Evolutionary conservation across 202 grass and related monocot genomes (phyloP).

Genomic region (Setaria viridis): DNA sequence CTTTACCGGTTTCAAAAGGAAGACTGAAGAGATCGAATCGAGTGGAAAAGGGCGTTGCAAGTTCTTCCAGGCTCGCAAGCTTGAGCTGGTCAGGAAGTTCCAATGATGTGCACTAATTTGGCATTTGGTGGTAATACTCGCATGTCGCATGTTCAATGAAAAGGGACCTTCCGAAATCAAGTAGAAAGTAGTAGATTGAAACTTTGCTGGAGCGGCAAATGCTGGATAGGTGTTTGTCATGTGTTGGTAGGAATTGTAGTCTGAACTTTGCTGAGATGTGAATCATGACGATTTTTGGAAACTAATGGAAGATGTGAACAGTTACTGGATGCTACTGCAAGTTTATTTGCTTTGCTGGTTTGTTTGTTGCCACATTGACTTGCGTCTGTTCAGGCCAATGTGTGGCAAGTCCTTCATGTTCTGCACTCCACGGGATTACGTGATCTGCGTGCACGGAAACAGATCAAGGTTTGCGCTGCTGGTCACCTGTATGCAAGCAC

Average conservation of each 20-base stretch:
- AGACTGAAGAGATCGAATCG: conserved; percentile 82
- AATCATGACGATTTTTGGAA: background rate
- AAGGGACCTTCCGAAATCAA: background rate
- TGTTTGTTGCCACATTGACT: background rate
- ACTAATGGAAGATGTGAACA: background rate
- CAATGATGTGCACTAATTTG: conserved; percentile 21
- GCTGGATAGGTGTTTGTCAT: background rate
- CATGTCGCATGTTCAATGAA: background rate
- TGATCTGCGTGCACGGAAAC: too few relatives aligned
- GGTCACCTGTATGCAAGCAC: too few relatives aligned
- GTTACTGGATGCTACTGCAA: background rate
- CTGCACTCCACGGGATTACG: background rate
- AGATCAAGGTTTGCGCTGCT: too few relatives aligned
- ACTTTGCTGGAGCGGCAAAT: background rate
- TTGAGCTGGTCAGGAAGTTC: conserved; percentile 75
- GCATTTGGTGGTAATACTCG: background rate
- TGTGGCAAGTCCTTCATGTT: background rate
- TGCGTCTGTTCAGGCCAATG: background rate
- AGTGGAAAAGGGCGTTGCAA: conserved; percentile 89
- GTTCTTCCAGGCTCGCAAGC: conserved; percentile 83
- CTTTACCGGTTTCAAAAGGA: conserved; percentile 78
- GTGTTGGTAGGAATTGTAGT: background rate
- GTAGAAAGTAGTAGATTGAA: background rate
- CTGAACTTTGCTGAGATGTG: background rate
- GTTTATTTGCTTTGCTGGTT: background rate